A percentile compares a stretch with the other conserved stretches of the same genome.
Evolutionary conservation across 805 yeast genomes (phyloP).

Genomic region (Candida tallmaniae): DNA sequence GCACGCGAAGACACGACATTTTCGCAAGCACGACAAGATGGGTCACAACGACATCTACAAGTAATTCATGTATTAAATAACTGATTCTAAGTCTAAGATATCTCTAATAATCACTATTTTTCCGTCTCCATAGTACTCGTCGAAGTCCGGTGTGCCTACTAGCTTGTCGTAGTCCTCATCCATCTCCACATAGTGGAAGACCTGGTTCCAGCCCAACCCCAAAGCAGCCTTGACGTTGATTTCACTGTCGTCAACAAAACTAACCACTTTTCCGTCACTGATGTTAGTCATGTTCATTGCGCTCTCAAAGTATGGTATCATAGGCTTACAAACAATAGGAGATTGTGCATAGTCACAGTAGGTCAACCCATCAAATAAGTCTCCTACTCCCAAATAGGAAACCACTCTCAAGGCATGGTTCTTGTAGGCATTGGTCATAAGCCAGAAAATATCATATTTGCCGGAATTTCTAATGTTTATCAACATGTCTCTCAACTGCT

Average conservation of each 20-base stretch:
- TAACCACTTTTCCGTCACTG: constrained; percentile 43
- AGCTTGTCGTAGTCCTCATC: constrained; percentile 46
- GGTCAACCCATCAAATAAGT: constrained; percentile 88
- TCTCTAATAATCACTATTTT: constrained; percentile 31
- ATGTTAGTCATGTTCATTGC: constrained; percentile 55
- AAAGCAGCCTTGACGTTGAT: constrained; percentile 73
- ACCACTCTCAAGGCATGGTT: constrained; percentile 84
- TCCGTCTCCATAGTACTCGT: constrained; percentile 24
- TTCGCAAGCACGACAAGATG: too few relatives aligned
- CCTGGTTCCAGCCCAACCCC: constrained; percentile 64
- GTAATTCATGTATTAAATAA: not conserved
- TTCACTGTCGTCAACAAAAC: constrained; percentile 83
- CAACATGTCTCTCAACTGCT: constrained; percentile 49
- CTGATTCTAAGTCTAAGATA: constrained; percentile 26
- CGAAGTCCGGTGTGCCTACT: constrained; percentile 22
- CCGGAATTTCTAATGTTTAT: constrained; percentile 34
- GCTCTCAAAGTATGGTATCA: constrained; percentile 57
- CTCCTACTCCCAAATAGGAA: constrained; percentile 81
- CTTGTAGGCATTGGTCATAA: constrained; percentile 90
- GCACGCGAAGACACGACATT: too few relatives aligned
- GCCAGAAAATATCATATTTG: constrained; percentile 77
- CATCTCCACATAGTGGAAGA: constrained; percentile 72
- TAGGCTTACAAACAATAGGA: constrained; percentile 87
- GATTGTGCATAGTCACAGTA: constrained; percentile 78
- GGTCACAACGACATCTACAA: too few relatives aligned